A percentile compares a stretch with the other conserved stretches of the same genome.
These are phyloP conservation scores for Starmerella geochares DNA, from an alignment of 805 yeast genomes.

Conservation along the genomic window DNA sequence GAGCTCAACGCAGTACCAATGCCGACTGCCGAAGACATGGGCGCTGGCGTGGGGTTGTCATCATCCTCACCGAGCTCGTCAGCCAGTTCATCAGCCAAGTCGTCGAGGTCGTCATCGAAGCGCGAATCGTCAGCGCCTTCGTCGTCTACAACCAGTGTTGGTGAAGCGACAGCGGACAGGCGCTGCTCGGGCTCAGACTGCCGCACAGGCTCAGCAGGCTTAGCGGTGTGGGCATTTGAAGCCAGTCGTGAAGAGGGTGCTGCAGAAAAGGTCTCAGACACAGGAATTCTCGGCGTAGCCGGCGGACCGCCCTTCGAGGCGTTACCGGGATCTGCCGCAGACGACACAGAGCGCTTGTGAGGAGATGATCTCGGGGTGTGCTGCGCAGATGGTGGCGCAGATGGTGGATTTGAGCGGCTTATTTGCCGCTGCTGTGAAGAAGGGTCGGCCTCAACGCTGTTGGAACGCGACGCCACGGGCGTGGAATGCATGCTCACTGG, in stretches of 20 bases:
- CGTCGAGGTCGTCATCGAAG: conserved; percentile 29
- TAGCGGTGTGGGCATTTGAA: background rate
- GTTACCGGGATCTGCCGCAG: background rate
- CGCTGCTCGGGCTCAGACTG: background rate
- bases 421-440: background rate
- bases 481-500: background rate
- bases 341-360: background rate
- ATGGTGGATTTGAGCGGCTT: background rate
- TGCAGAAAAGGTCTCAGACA: background rate
- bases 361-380: background rate
- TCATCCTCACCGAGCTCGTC: conserved; percentile 27
- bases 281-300: background rate
- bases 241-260: background rate
- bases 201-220: too few species aligned
- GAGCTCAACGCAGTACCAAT: conserved; percentile 21
- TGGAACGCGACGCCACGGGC: background rate
- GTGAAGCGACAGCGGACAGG: background rate
- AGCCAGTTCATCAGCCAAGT: conserved; percentile 28
- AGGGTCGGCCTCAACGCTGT: background rate
- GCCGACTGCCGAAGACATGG: background rate
- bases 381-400: background rate
- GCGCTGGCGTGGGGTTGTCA: conserved; percentile 1
- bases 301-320: background rate
- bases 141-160: background rate
- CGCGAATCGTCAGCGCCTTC: background rate